phyloP scores from a whole-genome alignment of 768 basidiomycete genomes.

The Dentipellis sp. region DNA sequence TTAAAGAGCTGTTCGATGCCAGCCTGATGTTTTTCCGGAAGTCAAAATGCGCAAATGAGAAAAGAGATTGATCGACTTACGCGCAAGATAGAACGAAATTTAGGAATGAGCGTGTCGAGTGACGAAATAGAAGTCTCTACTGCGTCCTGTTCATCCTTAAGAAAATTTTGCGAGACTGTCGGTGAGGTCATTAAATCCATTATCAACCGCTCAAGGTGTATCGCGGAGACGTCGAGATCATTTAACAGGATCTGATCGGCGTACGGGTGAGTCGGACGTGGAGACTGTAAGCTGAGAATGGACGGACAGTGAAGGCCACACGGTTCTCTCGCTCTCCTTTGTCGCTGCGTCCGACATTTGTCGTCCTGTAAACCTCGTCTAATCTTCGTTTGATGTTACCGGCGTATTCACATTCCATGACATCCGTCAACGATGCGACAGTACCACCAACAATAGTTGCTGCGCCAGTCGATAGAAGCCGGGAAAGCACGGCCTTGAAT shows the following conservation, averaged over 20 bases:
- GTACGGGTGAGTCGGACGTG: not conserved
- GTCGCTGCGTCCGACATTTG: conserved; percentile 47
- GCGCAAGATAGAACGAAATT: conserved; percentile 65
- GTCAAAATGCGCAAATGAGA: too few species aligned
- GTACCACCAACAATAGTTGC: conserved; percentile 46
- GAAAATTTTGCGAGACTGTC: conserved; percentile 58
- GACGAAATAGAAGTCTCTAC: conserved; percentile 40
- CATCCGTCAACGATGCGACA: conserved; percentile 53
- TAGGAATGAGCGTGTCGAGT: conserved; percentile 45
- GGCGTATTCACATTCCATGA: conserved; percentile 78
- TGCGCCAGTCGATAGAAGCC: conserved; percentile 74
- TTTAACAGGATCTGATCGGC: conserved; percentile 73
- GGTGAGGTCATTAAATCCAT: conserved; percentile 51
- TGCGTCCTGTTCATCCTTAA: conserved; percentile 40
- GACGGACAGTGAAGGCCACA: conserved; percentile 68
- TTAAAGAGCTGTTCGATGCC: conserved; percentile 95
- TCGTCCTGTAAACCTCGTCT: conserved; percentile 75
- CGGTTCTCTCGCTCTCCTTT: conserved; percentile 77
- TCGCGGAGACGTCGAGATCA: conserved; percentile 87
- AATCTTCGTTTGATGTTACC: conserved; percentile 76
- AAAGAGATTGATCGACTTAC: conserved; percentile 29
- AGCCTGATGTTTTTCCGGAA: conserved; percentile 30
- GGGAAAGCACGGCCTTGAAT: conserved; percentile 71
- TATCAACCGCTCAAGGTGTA: conserved; percentile 77
- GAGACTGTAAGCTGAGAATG: not conserved